A percentile compares a stretch with the other conserved stretches of the same genome.
phyloP scores from a whole-genome alignment of 495 filamentous ascomycete species.

The Entonaema liquescens region DNA sequence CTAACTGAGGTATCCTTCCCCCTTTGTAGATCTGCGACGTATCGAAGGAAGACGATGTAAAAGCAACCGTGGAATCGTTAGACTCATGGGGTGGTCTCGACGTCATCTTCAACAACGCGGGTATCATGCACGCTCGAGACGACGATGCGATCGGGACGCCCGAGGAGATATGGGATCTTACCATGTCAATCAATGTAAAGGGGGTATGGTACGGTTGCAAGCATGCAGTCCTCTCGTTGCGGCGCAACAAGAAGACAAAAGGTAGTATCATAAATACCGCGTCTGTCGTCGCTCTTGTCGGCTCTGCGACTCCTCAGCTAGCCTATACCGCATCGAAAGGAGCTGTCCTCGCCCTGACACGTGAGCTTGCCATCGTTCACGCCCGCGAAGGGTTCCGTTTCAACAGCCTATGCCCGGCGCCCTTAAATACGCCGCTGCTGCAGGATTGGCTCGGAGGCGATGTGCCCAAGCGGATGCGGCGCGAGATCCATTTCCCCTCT shows the following conservation, averaged over 20 bases:
- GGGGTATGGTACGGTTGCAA: conserved; percentile 97
- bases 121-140: conserved; percentile 94
- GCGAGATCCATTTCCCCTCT: conserved; percentile 93
- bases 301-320: conserved; percentile 91
- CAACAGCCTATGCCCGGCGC: conserved; percentile 91
- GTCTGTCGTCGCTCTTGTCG: conserved; percentile 90
- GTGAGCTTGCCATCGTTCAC: conserved; percentile 84
- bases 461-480: conserved; percentile 78
- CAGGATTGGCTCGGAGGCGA: conserved; percentile 97
- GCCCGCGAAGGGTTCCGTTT: conserved; percentile 87
- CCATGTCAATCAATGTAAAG: conserved; percentile 96
- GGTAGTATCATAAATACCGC: conserved; percentile 95
- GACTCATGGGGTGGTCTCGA: conserved; percentile 93
- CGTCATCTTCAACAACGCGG: conserved; percentile 98
- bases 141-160: conserved; percentile 84
- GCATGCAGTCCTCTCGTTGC: conserved; percentile 84
- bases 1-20: conserved; percentile 1
- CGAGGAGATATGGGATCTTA: conserved; percentile 94
- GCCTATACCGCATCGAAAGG: conserved; percentile 97
- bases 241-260: conserved; percentile 78
- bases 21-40: conserved; percentile 63
- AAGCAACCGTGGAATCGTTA: conserved; percentile 72
- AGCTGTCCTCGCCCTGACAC: conserved; percentile 86
- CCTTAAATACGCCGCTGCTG: conserved; percentile 85
- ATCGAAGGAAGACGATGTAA: conserved; percentile 75